Conservation (phyloP, 2,329 filamentous ascomycete species). For the Fusarium sp. region DNA sequence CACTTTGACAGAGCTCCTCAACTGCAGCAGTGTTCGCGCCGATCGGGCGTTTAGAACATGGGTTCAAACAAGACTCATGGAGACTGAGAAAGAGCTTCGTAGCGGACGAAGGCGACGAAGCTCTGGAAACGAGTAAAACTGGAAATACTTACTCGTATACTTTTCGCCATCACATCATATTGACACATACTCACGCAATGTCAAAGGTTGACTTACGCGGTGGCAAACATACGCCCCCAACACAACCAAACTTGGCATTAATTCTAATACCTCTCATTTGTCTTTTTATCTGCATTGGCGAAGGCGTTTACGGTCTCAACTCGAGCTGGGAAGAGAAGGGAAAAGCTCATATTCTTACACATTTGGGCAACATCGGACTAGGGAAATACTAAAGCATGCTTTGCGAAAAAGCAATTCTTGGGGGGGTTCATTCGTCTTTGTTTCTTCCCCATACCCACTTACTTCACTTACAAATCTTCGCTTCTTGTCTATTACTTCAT, state of each 20-base stretch:
- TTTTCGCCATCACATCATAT: conserved; percentile 13
- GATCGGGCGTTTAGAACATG: conserved; percentile 64
- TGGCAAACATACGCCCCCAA: conserved; percentile 20
- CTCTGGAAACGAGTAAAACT: conserved; percentile 43
- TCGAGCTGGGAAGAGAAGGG: conserved; percentile 6
- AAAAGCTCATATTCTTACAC: neutral
- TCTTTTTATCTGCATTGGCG: conserved; percentile 29
- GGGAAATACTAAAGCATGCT: conserved; percentile 2
- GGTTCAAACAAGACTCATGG: conserved; percentile 68
- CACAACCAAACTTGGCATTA: conserved; percentile 22
- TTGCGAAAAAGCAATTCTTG: conserved; percentile 14
- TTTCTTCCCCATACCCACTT: conserved; percentile 12
- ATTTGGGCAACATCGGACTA: conserved; percentile 5
- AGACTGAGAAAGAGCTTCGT: conserved; percentile 67
- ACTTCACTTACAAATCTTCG: conserved; percentile 7
- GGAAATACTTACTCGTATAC: neutral
- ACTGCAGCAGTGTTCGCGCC: conserved; percentile 63
- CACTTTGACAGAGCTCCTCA: conserved; percentile 68
- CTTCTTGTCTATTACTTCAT: conserved; percentile 8
- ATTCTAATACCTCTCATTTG: conserved; percentile 27
- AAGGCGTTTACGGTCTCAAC: conserved; percentile 30
- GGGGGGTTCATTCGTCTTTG: neutral
- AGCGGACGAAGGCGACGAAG: conserved; percentile 61
- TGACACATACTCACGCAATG: conserved; percentile 3
- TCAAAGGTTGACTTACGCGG: conserved; percentile 2